phyloP scores from a whole-genome alignment of 2,329 filamentous ascomycete species.

The Sporothrix brasiliensis region DNA sequence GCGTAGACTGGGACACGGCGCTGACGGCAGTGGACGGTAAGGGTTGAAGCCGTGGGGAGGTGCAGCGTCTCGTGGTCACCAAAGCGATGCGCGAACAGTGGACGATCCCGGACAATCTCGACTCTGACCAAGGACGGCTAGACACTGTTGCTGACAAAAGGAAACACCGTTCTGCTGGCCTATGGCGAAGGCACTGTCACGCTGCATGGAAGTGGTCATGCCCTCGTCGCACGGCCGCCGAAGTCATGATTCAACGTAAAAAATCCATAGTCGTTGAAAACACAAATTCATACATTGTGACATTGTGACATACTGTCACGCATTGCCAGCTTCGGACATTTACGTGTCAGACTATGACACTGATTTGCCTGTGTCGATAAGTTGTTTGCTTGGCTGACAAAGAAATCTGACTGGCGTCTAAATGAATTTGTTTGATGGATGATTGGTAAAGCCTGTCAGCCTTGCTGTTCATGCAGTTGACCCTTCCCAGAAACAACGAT shows the following conservation, averaged over 20 bases:
- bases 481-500: not conserved
- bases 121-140: not conserved
- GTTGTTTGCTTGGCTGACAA: not conserved
- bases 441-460: not conserved
- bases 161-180: not conserved
- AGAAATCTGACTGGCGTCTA: not conserved
- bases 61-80: not conserved
- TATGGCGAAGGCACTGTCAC: not conserved
- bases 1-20: conserved; percentile 18
- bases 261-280: not conserved
- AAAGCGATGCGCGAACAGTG: not conserved
- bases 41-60: not conserved
- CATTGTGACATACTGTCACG: not conserved
- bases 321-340: too few relatives aligned
- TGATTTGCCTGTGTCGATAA: not conserved
- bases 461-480: too few relatives aligned
- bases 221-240: not conserved
- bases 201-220: not conserved
- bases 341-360: not conserved
- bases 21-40: conserved; percentile 14
- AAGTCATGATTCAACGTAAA: not conserved
- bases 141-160: not conserved
- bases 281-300: not conserved
- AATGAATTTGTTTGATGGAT: not conserved
- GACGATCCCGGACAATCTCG: not conserved